A percentile compares a stretch with the other conserved stretches of the same genome.
phyloP scores from a whole-genome alignment of 805 yeast genomes.

The Kazachstania viticola region DNA sequence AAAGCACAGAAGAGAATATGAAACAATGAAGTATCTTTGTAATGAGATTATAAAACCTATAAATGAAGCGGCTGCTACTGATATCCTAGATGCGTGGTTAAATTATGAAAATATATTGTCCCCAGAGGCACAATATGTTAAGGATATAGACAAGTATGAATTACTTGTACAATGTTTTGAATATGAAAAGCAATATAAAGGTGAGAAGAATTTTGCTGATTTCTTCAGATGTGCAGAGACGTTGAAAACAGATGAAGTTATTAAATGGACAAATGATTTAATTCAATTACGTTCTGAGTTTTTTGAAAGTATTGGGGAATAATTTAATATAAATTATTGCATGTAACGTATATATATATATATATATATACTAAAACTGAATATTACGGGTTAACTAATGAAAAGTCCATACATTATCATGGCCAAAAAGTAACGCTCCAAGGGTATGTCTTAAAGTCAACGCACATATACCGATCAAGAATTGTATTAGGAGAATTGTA shows the following conservation, averaged over 20 bases:
- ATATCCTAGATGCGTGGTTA: slow-evolving; percentile 63
- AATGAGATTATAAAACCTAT: slow-evolving; percentile 50
- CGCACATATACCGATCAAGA: slow-evolving; percentile 52
- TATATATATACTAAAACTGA: too few species aligned
- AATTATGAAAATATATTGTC: slow-evolving; percentile 82
- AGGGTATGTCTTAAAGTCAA: slow-evolving; percentile 67
- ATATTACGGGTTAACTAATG: not conserved
- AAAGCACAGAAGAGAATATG: slow-evolving; percentile 72
- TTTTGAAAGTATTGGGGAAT: too few species aligned
- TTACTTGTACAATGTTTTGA: slow-evolving; percentile 73
- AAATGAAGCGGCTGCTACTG: slow-evolving; percentile 48
- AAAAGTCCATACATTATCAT: slow-evolving; percentile 55
- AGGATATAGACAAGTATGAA: slow-evolving; percentile 89
- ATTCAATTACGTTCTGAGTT: slow-evolving; percentile 32
- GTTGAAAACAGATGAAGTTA: slow-evolving; percentile 63
- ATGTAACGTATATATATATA: slow-evolving; percentile 3
- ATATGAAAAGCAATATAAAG: slow-evolving; percentile 59
- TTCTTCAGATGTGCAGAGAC: slow-evolving; percentile 51
- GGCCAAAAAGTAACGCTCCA: slow-evolving; percentile 80
- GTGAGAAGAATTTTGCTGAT: slow-evolving; percentile 49
- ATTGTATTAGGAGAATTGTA: slow-evolving; percentile 49
- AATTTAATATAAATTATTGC: not conserved
- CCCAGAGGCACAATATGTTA: slow-evolving; percentile 78
- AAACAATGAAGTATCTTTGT: slow-evolving; percentile 56
- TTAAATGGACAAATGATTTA: slow-evolving; percentile 53